Base-by-base conservation (phyloP, 371 early-diverging fungal species). In the Apophysomyces ossiformis region DNA sequence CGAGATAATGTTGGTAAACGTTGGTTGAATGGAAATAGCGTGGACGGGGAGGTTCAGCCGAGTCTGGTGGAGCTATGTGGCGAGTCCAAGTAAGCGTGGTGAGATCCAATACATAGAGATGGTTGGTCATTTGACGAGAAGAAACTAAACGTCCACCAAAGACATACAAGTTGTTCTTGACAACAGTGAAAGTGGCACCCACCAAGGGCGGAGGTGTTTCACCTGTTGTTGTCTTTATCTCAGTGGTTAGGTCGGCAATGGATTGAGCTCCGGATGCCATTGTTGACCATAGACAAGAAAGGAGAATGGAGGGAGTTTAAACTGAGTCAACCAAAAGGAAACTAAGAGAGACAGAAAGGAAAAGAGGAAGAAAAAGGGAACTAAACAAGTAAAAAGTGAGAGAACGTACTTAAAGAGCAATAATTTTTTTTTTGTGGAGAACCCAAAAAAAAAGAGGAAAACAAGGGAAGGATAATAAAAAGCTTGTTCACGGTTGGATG, bases 21-120 rank as follows among this genome's bases (percentile, higher is more conserved):
- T 86, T 89, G 44, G 89, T 82, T 5, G 93, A 89, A 71, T 94
- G 94, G 73, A 94, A 94, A 67, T 92, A 93, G 15, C 94, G 80
- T 15, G 81, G 74, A 38, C 67, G 67, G 13, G 84, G 81, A 15
- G 74, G 68, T 11, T 73, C 67, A 21, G 54, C 54, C 15, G 75
- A 75, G 65, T 74, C 74, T 0, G 77, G 74, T 12, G 73, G 68
- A 9, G 74, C 64, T 18, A 73, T 63, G 50, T 76, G 72, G 21
- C 68, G 74, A 38, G 58, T 73, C 92, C 92, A 92, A 21, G 74
- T 69, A 4, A 82, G 76, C 4, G 76, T 85, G 38, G 84, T 77
- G 54, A 92, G 76, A 67, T 91, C 81, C 58, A 89, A 78, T 11
- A 88, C 77, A 60, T 88, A 92, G 16, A 90, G 81, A 65, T 89